Base-by-base conservation (phyloP, 2,329 filamentous ascomycete species). In the Fusarium sp. region DNA sequence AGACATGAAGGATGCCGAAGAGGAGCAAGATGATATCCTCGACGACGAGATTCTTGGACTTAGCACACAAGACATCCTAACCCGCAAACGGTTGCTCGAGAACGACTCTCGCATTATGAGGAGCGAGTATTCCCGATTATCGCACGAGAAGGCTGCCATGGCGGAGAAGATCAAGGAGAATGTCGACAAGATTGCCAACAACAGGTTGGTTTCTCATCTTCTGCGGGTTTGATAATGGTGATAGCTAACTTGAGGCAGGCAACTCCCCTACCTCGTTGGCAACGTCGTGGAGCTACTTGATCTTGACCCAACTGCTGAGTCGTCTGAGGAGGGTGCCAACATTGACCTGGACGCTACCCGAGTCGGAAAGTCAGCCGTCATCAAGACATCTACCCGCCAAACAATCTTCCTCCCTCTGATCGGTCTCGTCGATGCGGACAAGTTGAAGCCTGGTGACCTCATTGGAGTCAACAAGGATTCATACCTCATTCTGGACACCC, bases 401-500 rank as follows among this genome's bases (percentile, higher is more conserved):
- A 99, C 97, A 65, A 99, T 99, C 84, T 99, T 99, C 87, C 89
- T 99, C 58, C 97, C 97, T 33, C 90, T 99, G 72, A 99, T 99
- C 80, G 97, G 97, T 74, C 91, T 99, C 10, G 97, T 99, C 43
- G 97, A 99, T 82, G 95, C 97, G 71, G 93, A 98, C 81, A 94
- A 94, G 81, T 90, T 99, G 68, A 98, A 98, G 88, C 97, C 97
- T 2, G 96, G 92, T 79, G 97, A 99, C 81, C 89, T 99, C 57
- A 99, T 99, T 73, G 97, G 97, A 84, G 95, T 99, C 68, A 98
- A 99, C 84, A 99, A 99, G 87, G 97, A 99, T 81, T 98, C 96
- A 68, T 99, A 99, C 83, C 92, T 99, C 39, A 94, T 99, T 76
- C 90, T 99, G 67, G 97, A 99, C 82, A 99, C 97, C 27, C 88